phyloP scores from a whole-genome alignment of 176 grass and related monocot species.

The Poa annua region DNA sequence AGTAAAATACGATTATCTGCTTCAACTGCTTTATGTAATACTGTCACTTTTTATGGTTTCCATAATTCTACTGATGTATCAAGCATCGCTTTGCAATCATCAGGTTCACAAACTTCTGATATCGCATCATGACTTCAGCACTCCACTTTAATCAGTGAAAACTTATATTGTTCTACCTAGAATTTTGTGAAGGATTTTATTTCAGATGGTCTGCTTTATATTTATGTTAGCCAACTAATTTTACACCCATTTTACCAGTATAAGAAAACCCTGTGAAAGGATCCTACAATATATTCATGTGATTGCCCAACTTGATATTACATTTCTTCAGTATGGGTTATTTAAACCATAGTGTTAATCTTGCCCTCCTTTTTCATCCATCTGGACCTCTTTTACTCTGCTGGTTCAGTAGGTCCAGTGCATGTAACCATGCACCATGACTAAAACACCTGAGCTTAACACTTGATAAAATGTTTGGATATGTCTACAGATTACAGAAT shows the following conservation, averaged over 20 bases:
- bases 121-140: not conserved
- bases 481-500: not conserved
- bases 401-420: not conserved
- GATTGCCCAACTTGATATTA: not conserved
- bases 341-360: not conserved
- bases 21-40: not conserved
- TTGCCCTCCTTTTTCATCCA: not conserved
- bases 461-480: not conserved
- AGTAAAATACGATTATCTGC: not conserved
- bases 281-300: constrained; percentile 1
- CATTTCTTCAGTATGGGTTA: not conserved
- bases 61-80: constrained; percentile 15
- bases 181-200: not conserved
- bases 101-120: not conserved
- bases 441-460: not conserved
- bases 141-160: not conserved
- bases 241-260: not conserved
- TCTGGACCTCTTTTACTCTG: not conserved
- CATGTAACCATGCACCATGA: not conserved
- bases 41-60: not conserved
- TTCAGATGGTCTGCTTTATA: not conserved
- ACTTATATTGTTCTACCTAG: not conserved
- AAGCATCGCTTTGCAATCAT: not conserved
- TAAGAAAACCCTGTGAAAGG: not conserved
- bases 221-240: not conserved